Conservation (phyloP, 169 alveolate species). For the Cystoisospora suis region DNA sequence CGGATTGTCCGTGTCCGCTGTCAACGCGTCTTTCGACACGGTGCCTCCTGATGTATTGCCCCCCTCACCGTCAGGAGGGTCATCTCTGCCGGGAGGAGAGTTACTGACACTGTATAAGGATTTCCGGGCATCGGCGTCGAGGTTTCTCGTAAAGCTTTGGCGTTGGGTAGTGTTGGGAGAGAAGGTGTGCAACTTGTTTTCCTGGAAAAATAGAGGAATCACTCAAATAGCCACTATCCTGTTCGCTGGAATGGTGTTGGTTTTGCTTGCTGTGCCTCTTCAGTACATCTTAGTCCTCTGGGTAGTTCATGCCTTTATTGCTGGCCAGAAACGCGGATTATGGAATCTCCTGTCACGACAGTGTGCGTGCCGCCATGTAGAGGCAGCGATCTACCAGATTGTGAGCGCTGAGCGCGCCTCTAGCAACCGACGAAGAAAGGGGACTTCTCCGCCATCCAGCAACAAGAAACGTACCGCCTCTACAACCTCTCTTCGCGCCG, state of each 20-base stretch:
- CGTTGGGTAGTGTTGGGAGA: slow-evolving; percentile 32
- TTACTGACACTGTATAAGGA: not conserved
- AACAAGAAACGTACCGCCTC: not conserved
- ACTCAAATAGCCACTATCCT: not conserved
- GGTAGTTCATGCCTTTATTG: not conserved
- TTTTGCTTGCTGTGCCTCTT: not conserved
- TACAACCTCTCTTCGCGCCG: not conserved
- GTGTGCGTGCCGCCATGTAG: slow-evolving; percentile 11
- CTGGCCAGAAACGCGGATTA: slow-evolving; percentile 37
- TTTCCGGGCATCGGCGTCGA: not conserved
- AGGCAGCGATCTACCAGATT: slow-evolving; percentile 10
- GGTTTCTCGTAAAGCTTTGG: slow-evolving; percentile 32
- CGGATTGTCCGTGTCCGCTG: not conserved
- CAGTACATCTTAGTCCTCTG: slow-evolving; percentile 9
- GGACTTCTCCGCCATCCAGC: not conserved
- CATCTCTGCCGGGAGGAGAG: slow-evolving; percentile 37
- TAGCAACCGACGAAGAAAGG: not conserved
- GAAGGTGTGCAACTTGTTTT: not conserved
- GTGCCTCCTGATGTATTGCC: not conserved
- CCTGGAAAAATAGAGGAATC: not conserved
- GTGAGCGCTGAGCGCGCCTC: not conserved
- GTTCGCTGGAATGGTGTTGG: not conserved
- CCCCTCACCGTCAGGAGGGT: not conserved
- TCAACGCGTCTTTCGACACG: not conserved
- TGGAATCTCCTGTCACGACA: not conserved